Conservation (phyloP, 2,329 filamentous ascomycete genomes). For the Pseudocercospora eumusae region DNA sequence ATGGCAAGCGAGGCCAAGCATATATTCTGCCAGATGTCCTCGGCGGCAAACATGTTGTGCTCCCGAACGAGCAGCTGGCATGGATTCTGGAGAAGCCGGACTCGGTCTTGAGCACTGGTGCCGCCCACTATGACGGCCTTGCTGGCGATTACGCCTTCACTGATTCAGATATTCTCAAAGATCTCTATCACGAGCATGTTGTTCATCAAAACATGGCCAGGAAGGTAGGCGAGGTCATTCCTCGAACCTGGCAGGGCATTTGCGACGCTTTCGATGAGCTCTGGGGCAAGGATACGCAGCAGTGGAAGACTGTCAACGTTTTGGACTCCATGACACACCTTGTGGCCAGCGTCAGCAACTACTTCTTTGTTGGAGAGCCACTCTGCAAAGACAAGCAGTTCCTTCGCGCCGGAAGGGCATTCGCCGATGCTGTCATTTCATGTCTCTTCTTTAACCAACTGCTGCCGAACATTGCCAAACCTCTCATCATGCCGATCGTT, state of each 20-base stretch:
- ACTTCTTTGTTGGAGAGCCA: slow-evolving; percentile 49
- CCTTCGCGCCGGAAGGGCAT: slow-evolving; percentile 51
- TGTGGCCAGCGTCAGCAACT: slow-evolving; percentile 47
- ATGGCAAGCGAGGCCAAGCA: slow-evolving; percentile 26
- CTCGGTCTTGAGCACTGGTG: slow-evolving; percentile 41
- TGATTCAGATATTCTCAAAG: slow-evolving; percentile 39
- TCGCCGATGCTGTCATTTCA: slow-evolving; percentile 52
- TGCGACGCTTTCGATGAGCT: slow-evolving; percentile 37
- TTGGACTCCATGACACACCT: slow-evolving; percentile 42
- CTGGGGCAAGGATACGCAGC: slow-evolving; percentile 43
- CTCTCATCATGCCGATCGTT: slow-evolving; percentile 47
- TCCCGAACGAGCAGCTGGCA: slow-evolving; percentile 26
- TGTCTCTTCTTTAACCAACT: slow-evolving; percentile 49
- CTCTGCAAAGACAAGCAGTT: slow-evolving; percentile 52
- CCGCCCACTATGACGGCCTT: slow-evolving; percentile 44
- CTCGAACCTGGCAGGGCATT: slow-evolving; percentile 45
- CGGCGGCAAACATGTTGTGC: slow-evolving; percentile 28
- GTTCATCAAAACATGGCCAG: slow-evolving; percentile 46
- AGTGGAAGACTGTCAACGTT: slow-evolving; percentile 42
- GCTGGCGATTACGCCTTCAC: slow-evolving; percentile 45
- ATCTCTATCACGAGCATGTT: slow-evolving; percentile 47
- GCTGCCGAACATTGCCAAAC: slow-evolving; percentile 53
- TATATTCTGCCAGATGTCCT: slow-evolving; percentile 31
- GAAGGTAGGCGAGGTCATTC: slow-evolving; percentile 43
- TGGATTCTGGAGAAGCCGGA: slow-evolving; percentile 51